A percentile compares a stretch with the other conserved stretches of the same genome.
Evolutionary conservation across 2,329 filamentous ascomycete species (phyloP).

Genomic region (Pseudogymnoascus sp.): DNA sequence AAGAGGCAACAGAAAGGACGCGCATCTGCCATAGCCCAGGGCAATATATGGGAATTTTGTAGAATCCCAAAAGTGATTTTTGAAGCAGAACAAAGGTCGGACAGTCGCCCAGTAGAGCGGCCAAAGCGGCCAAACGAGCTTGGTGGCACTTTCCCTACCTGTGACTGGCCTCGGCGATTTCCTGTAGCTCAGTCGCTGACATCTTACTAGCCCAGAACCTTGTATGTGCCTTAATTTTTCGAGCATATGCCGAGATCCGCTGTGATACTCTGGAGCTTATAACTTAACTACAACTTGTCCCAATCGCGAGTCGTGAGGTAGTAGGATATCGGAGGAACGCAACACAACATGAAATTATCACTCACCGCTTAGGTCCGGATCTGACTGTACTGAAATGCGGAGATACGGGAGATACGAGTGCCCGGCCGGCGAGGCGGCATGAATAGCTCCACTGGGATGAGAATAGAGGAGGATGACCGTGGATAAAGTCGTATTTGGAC

Average conservation of each 20-base stretch:
- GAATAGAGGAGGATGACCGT: not conserved
- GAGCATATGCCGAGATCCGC: not conserved
- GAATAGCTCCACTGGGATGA: not conserved
- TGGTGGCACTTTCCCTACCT: not conserved
- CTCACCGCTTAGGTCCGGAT: not conserved
- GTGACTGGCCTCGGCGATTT: not conserved
- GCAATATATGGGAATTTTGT: not conserved
- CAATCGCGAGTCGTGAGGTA: not conserved
- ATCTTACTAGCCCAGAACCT: not conserved
- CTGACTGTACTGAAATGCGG: not conserved
- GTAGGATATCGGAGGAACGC: not conserved
- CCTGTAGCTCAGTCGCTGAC: not conserved
- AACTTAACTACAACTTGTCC: not conserved
- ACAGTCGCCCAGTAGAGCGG: not conserved
- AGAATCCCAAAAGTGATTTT: not conserved
- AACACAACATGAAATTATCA: not conserved
- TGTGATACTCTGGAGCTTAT: not conserved
- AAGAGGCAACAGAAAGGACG: not conserved
- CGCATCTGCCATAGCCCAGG: not conserved
- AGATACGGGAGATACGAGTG: slow-evolving; percentile 1
- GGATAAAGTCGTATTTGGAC: not conserved
- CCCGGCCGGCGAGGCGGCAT: not conserved
- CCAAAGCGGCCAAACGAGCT: not conserved
- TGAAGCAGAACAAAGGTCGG: not conserved
- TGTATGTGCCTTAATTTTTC: not conserved